Evolutionary conservation across 2,329 filamentous ascomycete genomes (phyloP).

Genomic region (Fusarium sp.): DNA sequence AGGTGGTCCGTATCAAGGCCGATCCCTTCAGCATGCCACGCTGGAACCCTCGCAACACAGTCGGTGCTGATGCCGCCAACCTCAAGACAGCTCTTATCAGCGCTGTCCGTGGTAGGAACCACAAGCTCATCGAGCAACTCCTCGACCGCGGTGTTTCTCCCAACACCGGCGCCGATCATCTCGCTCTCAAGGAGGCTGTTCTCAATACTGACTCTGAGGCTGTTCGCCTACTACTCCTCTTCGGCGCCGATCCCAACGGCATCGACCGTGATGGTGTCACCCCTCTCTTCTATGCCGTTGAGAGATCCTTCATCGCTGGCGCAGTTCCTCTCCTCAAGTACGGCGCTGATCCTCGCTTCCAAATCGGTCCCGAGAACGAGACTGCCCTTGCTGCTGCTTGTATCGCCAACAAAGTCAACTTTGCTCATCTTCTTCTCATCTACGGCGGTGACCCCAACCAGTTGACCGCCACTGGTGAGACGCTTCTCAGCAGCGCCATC

Average conservation of each 20-base stretch:
- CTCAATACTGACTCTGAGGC: conserved; percentile 64
- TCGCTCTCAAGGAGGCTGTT: conserved; percentile 66
- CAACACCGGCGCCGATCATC: conserved; percentile 59
- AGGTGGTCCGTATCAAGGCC: conserved; percentile 62
- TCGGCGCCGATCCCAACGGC: conserved; percentile 68
- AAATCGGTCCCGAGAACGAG: conserved; percentile 63
- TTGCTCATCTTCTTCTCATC: conserved; percentile 70
- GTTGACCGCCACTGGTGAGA: conserved; percentile 68
- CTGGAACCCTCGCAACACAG: conserved; percentile 61
- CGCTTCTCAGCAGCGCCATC: conserved; percentile 70
- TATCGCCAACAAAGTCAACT: conserved; percentile 64
- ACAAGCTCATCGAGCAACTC: conserved; percentile 67
- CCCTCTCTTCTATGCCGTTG: conserved; percentile 64
- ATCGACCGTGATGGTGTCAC: conserved; percentile 62
- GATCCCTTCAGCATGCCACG: conserved; percentile 65
- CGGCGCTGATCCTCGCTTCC: conserved; percentile 69
- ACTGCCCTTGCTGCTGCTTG: conserved; percentile 66
- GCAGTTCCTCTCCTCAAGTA: conserved; percentile 73
- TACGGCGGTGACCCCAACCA: conserved; percentile 71
- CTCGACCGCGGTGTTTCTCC: conserved; percentile 68
- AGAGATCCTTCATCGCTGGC: conserved; percentile 66
- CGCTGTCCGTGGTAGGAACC: conserved; percentile 68
- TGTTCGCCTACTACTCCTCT: conserved; percentile 67
- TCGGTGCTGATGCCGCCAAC: conserved; percentile 57
- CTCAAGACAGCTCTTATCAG: conserved; percentile 63